Evolutionary conservation across 2,329 filamentous ascomycete species (phyloP), one percentile per base, ranked within the genome.

Genomic region (Neurospora sp.): DNA sequence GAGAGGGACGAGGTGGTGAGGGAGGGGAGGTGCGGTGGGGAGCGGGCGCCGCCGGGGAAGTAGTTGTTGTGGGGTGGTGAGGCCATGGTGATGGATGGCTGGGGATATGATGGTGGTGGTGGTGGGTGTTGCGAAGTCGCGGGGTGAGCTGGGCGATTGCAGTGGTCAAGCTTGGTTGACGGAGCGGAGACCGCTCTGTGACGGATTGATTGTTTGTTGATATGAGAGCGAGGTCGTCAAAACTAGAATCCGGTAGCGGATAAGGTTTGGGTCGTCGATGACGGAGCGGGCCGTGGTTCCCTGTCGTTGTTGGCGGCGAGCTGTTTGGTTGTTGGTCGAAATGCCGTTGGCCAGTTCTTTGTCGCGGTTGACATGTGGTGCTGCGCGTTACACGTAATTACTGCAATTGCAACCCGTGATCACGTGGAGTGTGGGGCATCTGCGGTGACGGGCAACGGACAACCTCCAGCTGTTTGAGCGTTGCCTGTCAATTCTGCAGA

Each of bases 51-150:
- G 28, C 52, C 52, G 28, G 52, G 23, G 52, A 62, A 62, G 52
- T 62, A 62, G 72, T 81, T 79, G 28, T 78, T 78, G 74, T 82
- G 82, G 0, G 84, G 84, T 72, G 88, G 87, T 66, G 88, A 89
- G 74, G 88, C 87, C 83, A 85, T 87, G 69, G 38, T 69, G 52
- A n/a, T 6, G 8, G 52, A n/a, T 6, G 8, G 12, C 3, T 62
- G 15, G 23, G 28, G 8, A 33, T 33, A 28, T 62, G 28, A 2
- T 62, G 1, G 28, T 62, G 6, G 11, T 57, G 11, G 15, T 28
- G 39, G 46, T 57, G 4, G 11, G 3, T 8, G 8, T 33, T 33
- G 52, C 15, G 23, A 4, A 62, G 2, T 8, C 23, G 23, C 23
- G 23, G 23, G 52, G 52, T 8, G 52, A 62, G 52, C 12, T 62